phyloP scores from a whole-genome alignment of 192 early-diverging fungal genomes.

The Rhizophlyctis rosea region DNA sequence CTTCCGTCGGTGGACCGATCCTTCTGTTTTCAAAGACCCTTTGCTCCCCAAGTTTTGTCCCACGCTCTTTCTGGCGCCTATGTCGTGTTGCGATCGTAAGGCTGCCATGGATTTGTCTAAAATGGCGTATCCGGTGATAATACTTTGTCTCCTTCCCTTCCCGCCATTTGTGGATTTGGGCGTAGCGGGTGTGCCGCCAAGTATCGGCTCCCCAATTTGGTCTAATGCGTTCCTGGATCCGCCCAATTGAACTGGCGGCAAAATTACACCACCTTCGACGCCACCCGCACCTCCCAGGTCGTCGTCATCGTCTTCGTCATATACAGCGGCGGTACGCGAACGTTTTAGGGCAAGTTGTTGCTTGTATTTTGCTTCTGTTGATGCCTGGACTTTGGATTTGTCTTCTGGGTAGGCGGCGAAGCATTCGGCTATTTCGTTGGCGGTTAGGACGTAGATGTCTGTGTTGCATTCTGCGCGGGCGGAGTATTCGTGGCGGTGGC shows the following conservation, averaged over 20 bases:
- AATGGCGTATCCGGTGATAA: constrained; percentile 15
- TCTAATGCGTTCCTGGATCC: too few species aligned
- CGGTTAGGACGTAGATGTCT: constrained; percentile 49
- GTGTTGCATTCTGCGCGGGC: constrained; percentile 50
- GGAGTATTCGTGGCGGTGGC: constrained; percentile 47
- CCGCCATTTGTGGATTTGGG: neutral
- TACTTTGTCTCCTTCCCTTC: constrained; percentile 1
- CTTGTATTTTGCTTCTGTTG: constrained; percentile 33
- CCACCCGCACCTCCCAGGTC: constrained; percentile 4
- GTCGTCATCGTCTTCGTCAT: neutral
- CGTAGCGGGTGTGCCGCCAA: constrained; percentile 1
- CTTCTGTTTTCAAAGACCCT: too few species aligned
- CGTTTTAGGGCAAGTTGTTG: constrained; percentile 19
- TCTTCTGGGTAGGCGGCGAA: constrained; percentile 47
- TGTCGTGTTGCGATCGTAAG: too few species aligned
- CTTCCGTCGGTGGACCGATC: too few species aligned
- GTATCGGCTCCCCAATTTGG: too few species aligned
- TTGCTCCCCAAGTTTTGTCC: too few species aligned
- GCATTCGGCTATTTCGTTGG: constrained; percentile 39
- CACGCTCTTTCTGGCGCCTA: too few species aligned
- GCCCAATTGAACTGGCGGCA: too few species aligned
- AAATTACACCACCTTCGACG: neutral
- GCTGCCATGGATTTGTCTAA: constrained; percentile 23
- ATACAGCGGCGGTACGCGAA: constrained; percentile 16
- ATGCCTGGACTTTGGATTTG: constrained; percentile 26